phyloP scores from a whole-genome alignment of 257 asterid species.

The Solanum gracilifrons region DNA sequence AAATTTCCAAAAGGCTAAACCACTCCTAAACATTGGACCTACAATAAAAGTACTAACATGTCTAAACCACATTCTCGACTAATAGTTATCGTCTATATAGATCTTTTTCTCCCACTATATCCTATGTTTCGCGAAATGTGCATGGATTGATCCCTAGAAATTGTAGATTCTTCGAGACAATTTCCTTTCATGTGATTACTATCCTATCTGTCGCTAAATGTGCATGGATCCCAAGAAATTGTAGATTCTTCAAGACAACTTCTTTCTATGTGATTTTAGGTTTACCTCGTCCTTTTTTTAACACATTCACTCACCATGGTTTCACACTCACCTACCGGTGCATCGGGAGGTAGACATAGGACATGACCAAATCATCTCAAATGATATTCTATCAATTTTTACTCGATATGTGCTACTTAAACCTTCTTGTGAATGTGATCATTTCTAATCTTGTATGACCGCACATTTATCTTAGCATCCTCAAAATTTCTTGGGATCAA shows the following conservation, averaged over 20 bases:
- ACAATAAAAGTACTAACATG: background rate
- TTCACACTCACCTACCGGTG: background rate
- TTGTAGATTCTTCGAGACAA: background rate
- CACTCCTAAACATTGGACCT: background rate
- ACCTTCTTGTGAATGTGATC: background rate
- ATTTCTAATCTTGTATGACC: background rate
- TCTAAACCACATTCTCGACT: background rate
- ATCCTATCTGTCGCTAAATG: background rate
- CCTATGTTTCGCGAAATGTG: background rate
- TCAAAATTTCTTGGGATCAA: background rate
- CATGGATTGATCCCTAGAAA: background rate
- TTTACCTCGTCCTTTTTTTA: background rate
- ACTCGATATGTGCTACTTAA: background rate
- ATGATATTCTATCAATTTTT: background rate
- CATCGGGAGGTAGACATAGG: background rate
- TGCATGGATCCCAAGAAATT: background rate
- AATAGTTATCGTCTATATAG: background rate
- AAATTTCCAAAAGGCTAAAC: background rate
- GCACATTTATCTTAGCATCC: background rate
- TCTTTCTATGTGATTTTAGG: background rate
- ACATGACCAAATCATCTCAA: background rate
- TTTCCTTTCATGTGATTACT: background rate
- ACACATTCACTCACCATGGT: background rate
- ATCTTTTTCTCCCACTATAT: background rate
- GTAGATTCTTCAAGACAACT: background rate